Conservation (phyloP, 23 red algal genomes). For the Cyanidioschyzon merolae region DNA sequence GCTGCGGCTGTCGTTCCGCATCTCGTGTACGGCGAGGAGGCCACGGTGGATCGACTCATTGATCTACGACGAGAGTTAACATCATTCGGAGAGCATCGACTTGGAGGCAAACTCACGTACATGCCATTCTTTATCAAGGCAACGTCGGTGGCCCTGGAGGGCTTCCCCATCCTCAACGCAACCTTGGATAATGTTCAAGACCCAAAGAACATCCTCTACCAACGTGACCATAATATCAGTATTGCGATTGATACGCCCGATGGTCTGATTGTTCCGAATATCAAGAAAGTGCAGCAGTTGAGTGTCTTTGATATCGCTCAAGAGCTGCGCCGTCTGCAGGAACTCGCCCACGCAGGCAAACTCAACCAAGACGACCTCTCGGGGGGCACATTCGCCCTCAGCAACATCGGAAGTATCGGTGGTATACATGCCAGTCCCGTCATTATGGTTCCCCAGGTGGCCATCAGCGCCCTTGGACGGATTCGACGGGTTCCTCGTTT, state of each 20-base stretch:
- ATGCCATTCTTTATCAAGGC: slow-evolving; percentile 60
- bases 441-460: slow-evolving; percentile 41
- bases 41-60: slow-evolving; percentile 25
- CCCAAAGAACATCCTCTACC: slow-evolving; percentile 25
- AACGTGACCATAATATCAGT: slow-evolving; percentile 44
- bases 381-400: slow-evolving; percentile 44
- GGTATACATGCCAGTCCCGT: slow-evolving; percentile 29
- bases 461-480: slow-evolving; percentile 34
- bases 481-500: slow-evolving; percentile 15
- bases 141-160: slow-evolving; percentile 36
- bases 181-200: slow-evolving; percentile 17
- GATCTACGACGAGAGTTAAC: slow-evolving; percentile 4
- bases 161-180: slow-evolving; percentile 41
- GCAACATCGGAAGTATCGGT: slow-evolving; percentile 43
- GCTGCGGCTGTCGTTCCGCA: slow-evolving; percentile 26
- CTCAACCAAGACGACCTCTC: slow-evolving; percentile 31
- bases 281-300: slow-evolving; percentile 29
- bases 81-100: not conserved
- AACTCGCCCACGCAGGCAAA: not conserved
- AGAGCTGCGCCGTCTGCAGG: slow-evolving; percentile 27
- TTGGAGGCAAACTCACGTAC: slow-evolving; percentile 23
- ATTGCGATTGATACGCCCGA: slow-evolving; percentile 45
- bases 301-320: slow-evolving; percentile 30
- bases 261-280: slow-evolving; percentile 43
- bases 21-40: slow-evolving; percentile 31